A percentile compares a stretch with the other conserved stretches of the same genome.
phyloP scores from a whole-genome alignment of 1,139 yeast species.

The Saccharomycopsis phalli region DNA sequence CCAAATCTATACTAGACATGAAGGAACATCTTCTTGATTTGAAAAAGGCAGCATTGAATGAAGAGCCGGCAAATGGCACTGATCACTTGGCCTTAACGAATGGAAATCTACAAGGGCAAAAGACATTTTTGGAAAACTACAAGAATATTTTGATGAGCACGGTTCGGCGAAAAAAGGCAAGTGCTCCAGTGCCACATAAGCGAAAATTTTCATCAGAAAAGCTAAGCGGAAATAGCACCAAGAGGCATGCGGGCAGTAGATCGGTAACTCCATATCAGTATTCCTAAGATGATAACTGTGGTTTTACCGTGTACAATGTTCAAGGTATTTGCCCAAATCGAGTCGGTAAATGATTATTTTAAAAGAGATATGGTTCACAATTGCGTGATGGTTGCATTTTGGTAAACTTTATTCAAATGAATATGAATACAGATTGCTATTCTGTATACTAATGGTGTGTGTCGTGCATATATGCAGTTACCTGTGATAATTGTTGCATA shows the following conservation, averaged over 20 bases:
- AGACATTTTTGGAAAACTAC: constrained; percentile 14
- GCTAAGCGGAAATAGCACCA: constrained; percentile 1
- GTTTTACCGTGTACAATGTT: too few species aligned
- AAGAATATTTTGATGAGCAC: constrained; percentile 3
- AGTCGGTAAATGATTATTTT: too few species aligned
- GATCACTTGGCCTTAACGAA: constrained; percentile 5
- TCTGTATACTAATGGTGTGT: too few species aligned
- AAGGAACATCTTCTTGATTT: constrained; percentile 7
- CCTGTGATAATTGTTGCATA: too few species aligned
- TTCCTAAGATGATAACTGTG: too few species aligned
- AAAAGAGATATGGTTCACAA: too few species aligned
- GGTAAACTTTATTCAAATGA: too few species aligned
- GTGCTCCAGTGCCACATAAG: neutral
- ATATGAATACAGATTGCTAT: too few species aligned
- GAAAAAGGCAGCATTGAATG: constrained; percentile 8
- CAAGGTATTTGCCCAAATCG: too few species aligned
- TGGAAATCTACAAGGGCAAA: constrained; percentile 9
- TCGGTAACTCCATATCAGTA: constrained; percentile 1
- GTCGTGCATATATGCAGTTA: too few species aligned
- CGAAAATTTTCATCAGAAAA: neutral
- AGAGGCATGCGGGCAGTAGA: constrained; percentile 3
- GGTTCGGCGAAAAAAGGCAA: constrained; percentile 1
- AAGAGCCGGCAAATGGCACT: constrained; percentile 6
- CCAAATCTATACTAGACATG: constrained; percentile 6
- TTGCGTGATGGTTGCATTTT: too few species aligned